phyloP scores from a whole-genome alignment of 257 asterid genomes.

The Ajuga chamaepitys region DNA sequence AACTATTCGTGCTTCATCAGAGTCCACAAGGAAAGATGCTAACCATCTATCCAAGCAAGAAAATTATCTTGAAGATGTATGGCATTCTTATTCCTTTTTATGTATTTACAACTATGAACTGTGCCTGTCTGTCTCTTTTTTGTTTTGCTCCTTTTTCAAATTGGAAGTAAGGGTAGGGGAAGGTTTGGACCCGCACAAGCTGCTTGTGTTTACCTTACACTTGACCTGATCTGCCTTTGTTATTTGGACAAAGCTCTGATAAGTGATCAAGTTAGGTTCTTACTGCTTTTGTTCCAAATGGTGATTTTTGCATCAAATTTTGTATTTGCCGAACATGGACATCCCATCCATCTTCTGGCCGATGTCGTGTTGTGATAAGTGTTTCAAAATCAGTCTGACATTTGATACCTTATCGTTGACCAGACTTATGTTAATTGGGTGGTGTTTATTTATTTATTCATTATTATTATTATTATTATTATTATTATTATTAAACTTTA shows the following conservation, averaged over 20 bases:
- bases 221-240: slow-evolving; percentile 6
- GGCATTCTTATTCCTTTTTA: slow-evolving; percentile 24
- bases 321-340: not conserved
- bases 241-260: slow-evolving; percentile 1
- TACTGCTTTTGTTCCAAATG: not conserved
- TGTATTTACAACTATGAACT: not conserved
- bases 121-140: not conserved
- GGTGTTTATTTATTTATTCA: not conserved
- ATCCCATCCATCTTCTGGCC: not conserved
- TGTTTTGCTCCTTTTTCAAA: too few species aligned
- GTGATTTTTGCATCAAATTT: not conserved
- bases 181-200: too few species aligned
- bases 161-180: too few species aligned
- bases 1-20: slow-evolving; percentile 39
- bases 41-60: slow-evolving; percentile 37
- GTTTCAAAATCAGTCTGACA: not conserved
- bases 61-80: slow-evolving; percentile 56
- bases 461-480: not conserved
- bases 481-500: not conserved
- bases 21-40: slow-evolving; percentile 39
- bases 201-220: not conserved
- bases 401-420: not conserved
- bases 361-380: not conserved
- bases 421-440: not conserved
- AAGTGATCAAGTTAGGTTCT: not conserved